phyloP scores from a whole-genome alignment of 2,329 filamentous ascomycete species.

The Diaporthe sp. region DNA sequence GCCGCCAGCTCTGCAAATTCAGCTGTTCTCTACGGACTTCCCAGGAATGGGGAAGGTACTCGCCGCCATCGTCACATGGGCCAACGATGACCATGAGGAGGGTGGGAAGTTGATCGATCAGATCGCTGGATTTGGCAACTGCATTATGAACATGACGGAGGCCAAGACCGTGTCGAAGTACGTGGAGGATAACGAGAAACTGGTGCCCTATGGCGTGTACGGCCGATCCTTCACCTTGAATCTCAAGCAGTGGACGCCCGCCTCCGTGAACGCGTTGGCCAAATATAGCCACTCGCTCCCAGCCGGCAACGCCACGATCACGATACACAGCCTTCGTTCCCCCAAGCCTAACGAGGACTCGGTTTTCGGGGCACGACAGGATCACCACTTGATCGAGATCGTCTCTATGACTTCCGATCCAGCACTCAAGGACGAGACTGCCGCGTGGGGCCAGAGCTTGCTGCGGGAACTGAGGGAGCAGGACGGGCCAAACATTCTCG shows the following conservation, averaged over 20 bases:
- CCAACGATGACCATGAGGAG: too few relatives aligned
- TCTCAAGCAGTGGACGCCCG: slow-evolving; percentile 13
- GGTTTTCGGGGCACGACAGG: slow-evolving; percentile 27
- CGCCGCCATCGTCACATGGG: too few relatives aligned
- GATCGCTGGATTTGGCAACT: too few relatives aligned
- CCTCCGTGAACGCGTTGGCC: not conserved
- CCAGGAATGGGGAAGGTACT: too few relatives aligned
- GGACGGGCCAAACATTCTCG: slow-evolving; percentile 45
- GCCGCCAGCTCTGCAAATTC: too few relatives aligned
- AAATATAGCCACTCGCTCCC: slow-evolving; percentile 21
- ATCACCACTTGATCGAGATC: slow-evolving; percentile 30
- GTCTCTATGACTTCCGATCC: slow-evolving; percentile 35
- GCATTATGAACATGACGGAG: too few relatives aligned
- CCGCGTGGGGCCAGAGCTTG: slow-evolving; percentile 40
- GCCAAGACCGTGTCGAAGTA: slow-evolving; percentile 1
- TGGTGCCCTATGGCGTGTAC: slow-evolving; percentile 30
- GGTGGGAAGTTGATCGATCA: too few relatives aligned
- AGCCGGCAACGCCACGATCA: slow-evolving; percentile 29
- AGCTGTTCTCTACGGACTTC: too few relatives aligned
- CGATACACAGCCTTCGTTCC: slow-evolving; percentile 18
- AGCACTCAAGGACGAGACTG: not conserved
- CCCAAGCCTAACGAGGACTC: slow-evolving; percentile 11
- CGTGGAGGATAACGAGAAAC: slow-evolving; percentile 34
- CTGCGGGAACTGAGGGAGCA: slow-evolving; percentile 44
- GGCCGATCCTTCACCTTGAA: slow-evolving; percentile 10